Evolutionary conservation across 2,329 filamentous ascomycete genomes (phyloP), one percentile per base, ranked within the genome.

Genomic region (Colletotrichum paranaense): DNA sequence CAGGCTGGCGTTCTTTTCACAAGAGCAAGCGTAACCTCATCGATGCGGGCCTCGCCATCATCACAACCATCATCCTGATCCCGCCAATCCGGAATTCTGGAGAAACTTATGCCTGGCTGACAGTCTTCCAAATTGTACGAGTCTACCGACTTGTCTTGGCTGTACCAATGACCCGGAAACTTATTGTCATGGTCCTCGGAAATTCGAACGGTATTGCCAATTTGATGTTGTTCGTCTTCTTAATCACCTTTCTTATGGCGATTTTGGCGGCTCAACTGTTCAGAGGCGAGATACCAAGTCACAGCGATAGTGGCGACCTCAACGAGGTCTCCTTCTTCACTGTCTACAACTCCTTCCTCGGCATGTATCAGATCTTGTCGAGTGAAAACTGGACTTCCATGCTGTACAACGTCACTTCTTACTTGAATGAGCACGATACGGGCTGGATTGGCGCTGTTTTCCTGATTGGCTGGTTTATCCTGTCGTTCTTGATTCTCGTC

Each of bases 291-390:
- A 90, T 98, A 32, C 92, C 94, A 0, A 78, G 87, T 38, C 78
- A 86, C n/a, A 90, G 94, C 76, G 82, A 85, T 2, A 81, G 84
- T n/a, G 93, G 91, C 3, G 85, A 93, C 2, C 83, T 88, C 3
- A 91, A 94, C 74, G 84, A 88, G 26, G 90, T 97, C 55, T 93
- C 94, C 0, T 99, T 99, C 81, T 92, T 91, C 80, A 94, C 94
- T 52, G 97, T 99, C 46, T 99, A 93, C 86, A 98, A 98, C 79
- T 94, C 95, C 0, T 99, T 99, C 79, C 87, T 99, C 19, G 97
- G 95, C 69, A 98, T 99, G 95, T 99, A 99, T 80, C 95, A 98
- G 83, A 91, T 99, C 35, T 86, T 99, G 57, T 98, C 97, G 11
- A 98, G 95, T 78, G 97, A 99, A 81, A 95, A 98, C 79, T 99